These are phyloP conservation scores for Neocallimastix lanati DNA, from an alignment of 192 early-diverging fungal species.

Conservation along the genomic window DNA sequence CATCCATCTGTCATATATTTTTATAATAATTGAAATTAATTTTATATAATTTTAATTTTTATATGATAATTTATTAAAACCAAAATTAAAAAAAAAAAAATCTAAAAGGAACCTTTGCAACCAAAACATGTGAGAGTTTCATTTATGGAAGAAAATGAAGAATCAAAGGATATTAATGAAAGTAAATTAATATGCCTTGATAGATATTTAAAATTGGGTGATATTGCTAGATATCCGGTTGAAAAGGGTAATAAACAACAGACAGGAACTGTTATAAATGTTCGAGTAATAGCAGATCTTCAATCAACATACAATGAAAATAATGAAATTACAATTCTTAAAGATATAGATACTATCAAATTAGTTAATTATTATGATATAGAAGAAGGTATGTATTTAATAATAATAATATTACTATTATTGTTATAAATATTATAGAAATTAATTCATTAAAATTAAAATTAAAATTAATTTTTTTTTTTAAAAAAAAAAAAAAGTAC, in stretches of 20 bases:
- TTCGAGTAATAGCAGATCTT: neutral
- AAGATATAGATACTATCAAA: neutral
- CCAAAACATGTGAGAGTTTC: neutral
- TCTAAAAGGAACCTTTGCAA: neutral
- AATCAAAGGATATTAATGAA: neutral
- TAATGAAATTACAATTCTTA: neutral
- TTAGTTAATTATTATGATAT: neutral
- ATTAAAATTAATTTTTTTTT: too few relatives aligned
- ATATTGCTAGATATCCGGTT: neutral
- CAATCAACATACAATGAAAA: neutral
- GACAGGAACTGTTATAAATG: neutral
- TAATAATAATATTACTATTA: too few relatives aligned
- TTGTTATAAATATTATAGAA: too few relatives aligned
- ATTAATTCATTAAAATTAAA: too few relatives aligned
- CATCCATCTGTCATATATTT: too few relatives aligned
- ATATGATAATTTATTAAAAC: too few relatives aligned
- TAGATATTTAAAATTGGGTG: neutral
- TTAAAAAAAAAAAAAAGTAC: too few relatives aligned
- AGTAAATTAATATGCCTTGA: neutral
- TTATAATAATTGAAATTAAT: too few relatives aligned
- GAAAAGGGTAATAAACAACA: neutral
- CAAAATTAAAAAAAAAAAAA: neutral
- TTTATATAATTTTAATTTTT: too few relatives aligned
- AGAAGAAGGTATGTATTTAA: too few relatives aligned
- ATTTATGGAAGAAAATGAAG: neutral